phyloP scores from a whole-genome alignment of 208 protist genomes.

The Leishmania mexicana region DNA sequence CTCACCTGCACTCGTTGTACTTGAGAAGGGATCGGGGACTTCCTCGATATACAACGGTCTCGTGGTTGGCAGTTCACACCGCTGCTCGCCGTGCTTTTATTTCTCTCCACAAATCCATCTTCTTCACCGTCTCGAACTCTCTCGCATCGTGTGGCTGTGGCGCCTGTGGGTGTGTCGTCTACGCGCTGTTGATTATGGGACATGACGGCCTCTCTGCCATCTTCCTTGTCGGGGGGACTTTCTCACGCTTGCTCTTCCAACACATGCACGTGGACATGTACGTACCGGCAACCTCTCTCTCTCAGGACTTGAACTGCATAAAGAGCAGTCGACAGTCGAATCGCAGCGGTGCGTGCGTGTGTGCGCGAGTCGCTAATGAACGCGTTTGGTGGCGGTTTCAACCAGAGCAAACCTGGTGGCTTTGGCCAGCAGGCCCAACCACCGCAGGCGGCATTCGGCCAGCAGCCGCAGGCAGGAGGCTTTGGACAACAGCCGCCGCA shows the following conservation, averaged over 20 bases:
- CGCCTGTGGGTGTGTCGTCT: neutral
- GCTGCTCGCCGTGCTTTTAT: neutral
- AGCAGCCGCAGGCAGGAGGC: slow-evolving; percentile 27
- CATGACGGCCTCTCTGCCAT: neutral
- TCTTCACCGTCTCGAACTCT: neutral
- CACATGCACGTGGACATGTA: neutral
- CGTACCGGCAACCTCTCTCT: neutral
- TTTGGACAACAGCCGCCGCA: slow-evolving; percentile 15
- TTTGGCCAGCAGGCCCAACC: slow-evolving; percentile 40
- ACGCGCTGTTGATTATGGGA: neutral
- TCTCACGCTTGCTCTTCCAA: neutral
- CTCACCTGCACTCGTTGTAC: neutral
- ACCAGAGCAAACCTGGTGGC: slow-evolving; percentile 27
- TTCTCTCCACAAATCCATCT: neutral
- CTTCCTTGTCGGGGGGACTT: neutral
- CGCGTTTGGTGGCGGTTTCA: slow-evolving; percentile 35
- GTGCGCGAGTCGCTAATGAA: slow-evolving; percentile 12
- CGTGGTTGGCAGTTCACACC: neutral
- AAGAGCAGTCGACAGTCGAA: neutral
- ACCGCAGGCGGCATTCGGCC: slow-evolving; percentile 38
- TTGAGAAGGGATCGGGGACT: neutral
- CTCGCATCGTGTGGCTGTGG: neutral
- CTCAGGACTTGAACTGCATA: neutral
- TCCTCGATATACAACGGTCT: neutral
- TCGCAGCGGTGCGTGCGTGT: neutral